phyloP scores from a whole-genome alignment of 2,329 filamentous ascomycete species.

The Aspergillus sp. region DNA sequence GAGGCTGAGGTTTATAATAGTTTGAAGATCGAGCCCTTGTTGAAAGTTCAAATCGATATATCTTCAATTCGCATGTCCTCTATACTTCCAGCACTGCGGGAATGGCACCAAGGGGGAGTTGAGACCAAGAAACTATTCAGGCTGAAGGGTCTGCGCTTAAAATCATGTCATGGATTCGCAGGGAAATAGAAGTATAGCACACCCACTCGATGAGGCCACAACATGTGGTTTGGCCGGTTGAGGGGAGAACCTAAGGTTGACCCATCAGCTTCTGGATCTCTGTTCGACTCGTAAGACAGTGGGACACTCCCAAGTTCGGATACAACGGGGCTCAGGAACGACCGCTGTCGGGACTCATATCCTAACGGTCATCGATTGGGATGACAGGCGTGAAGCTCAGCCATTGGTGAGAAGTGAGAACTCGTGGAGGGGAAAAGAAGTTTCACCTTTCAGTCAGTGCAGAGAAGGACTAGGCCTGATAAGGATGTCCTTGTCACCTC shows the following conservation, averaged over 20 bases:
- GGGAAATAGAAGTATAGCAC: not conserved
- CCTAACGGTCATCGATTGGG: not conserved
- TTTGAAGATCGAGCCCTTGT: not conserved
- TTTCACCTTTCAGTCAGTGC: not conserved
- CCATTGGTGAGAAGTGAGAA: too few relatives aligned
- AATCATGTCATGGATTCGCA: not conserved
- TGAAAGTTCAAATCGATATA: not conserved
- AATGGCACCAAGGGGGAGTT: not conserved
- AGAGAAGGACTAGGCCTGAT: conserved; percentile 8
- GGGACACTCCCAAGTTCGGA: too few relatives aligned
- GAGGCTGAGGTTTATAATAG: not conserved
- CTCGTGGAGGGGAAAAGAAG: not conserved
- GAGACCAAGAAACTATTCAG: not conserved
- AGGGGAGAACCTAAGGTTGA: not conserved
- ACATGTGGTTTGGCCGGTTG: not conserved
- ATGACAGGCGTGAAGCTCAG: not conserved
- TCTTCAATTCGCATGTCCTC: not conserved
- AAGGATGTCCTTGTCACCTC: not conserved
- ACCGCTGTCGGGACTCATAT: not conserved
- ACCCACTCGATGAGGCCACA: not conserved
- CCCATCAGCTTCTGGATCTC: not conserved
- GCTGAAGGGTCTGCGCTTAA: not conserved
- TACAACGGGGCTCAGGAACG: too few relatives aligned
- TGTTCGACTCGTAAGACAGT: not conserved
- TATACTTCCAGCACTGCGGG: not conserved